Evolutionary conservation across 805 yeast species (phyloP), one percentile per base, ranked within the genome.

Genomic region (Ogataea wickerhamii): DNA sequence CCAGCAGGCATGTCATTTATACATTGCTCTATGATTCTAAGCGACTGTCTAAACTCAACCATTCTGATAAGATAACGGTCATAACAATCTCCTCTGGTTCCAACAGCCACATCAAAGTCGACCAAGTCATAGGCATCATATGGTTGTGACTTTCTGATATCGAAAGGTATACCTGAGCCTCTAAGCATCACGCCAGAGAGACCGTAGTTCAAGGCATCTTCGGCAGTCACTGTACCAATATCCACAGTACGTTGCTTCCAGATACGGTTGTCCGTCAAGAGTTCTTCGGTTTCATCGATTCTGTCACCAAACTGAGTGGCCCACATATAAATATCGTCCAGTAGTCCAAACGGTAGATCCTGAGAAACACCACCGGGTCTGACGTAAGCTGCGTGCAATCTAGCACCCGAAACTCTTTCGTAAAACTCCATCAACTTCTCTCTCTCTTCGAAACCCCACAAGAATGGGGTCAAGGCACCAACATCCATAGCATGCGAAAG

Each of bases 281-380:
- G 74, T 66, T 87, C 95, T 68, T 87, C 95, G 47, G 84, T 80
- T 66, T 87, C 95, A 63, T 87, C 95, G 50, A 87, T 67, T 69
- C 95, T 78, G 68, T 87, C 95, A 60, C 95, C 95, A 52, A 87
- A 87, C 70, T 87, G 95, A 18, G 95, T 87, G 40, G 95, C 94
- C 95, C 95, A 87, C 91, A 86, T 86, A 66, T 84, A 87, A 49
- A 87, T 87, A 61, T 87, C 95, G 63, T 87, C 95, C 53, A 87
- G 74, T 56, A 87, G 63, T 36, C 95, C 95, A 28, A 77, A 81
- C 18, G 95, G 95, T 44, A 87, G 64, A 66, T 87, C 95, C 66
- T 83, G 94, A 16, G 91, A 68, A 14, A 87, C 95, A 57, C 95
- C 95, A 55, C 95, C 95, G 38, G 95, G 95, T 68, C 95, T 77